Evolutionary conservation across 2,329 filamentous ascomycete species (phyloP), one percentile per base, ranked within the genome.

Genomic region (Monosporascus cannonballus): DNA sequence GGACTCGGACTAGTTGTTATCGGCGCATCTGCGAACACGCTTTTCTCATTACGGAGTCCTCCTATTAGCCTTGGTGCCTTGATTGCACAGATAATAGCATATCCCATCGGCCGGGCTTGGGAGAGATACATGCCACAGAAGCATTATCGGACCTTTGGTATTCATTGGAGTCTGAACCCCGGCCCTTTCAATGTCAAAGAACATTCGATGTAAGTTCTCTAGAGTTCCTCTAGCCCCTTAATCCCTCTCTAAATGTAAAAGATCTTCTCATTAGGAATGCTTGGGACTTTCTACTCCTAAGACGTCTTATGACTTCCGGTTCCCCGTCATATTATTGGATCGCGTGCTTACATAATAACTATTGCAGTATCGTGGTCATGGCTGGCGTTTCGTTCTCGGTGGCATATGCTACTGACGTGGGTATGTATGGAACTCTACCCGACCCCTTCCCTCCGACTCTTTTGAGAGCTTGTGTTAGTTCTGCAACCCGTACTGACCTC

Each of bases 161-260:
- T 75, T 6, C 70, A 61, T 20, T 84, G 78, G 75, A 76, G 74
- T 22, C 68, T 87, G n/a, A 87, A 87, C 52, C 83, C 84, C 0
- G 83, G 83, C 0, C 84, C 84, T 1, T 88, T 88, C 69, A 88
- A 86, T 61, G 76, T 85, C 65, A 88, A 88, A 66, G 85, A 88
- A 63, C 85, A 87, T 64, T 71, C 81, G 42, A 78, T 88, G 55
- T 46, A 8, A 46, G 42, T 4, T 14, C 18, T 46, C 42, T 6
- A 18, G 18, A 20, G 22, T 18, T 20, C 39, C 30, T 34, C 30
- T 34, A 14, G 4, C 9, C 11, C 30, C 30, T 34, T 34, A 14
- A 34, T 34, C 11, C 30, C 30, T 5, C 2, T 34, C 9, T 34
- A 34, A 3, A 14, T 14, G 30, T 14, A 14, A 3, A 34, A 34